These are phyloP conservation scores for Aspergillus steynii DNA, from an alignment of 495 filamentous ascomycete genomes.

Conservation along the genomic window DNA sequence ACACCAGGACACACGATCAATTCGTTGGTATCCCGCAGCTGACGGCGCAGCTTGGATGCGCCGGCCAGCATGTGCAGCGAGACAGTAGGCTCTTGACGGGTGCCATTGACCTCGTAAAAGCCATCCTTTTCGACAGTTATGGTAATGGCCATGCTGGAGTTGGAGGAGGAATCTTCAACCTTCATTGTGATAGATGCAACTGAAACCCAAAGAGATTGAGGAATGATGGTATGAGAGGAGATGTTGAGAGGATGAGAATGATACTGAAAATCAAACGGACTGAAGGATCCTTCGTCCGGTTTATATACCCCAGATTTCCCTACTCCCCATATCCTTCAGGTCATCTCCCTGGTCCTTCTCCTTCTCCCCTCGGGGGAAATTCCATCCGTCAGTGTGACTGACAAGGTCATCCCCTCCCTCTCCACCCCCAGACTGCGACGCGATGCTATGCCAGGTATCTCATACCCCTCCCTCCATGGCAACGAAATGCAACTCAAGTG, in stretches of 20 bases:
- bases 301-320: constrained; percentile 9
- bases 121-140: constrained; percentile 42
- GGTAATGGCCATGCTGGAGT: constrained; percentile 31
- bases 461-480: background rate
- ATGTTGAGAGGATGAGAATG: constrained; percentile 4
- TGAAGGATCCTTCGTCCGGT: background rate
- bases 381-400: constrained; percentile 1
- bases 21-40: constrained; percentile 40
- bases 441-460: background rate
- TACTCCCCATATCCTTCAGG: background rate
- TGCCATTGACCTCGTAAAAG: constrained; percentile 39
- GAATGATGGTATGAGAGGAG: background rate
- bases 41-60: constrained; percentile 48
- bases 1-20: constrained; percentile 63
- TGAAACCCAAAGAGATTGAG: background rate
- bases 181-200: constrained; percentile 14
- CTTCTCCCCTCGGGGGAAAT: constrained; percentile 1
- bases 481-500: background rate
- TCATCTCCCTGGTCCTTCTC: background rate
- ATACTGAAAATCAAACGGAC: background rate
- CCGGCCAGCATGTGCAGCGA: constrained; percentile 38
- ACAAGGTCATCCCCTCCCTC: background rate
- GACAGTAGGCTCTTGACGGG: constrained; percentile 30
- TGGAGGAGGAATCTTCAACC: constrained; percentile 12
- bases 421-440: background rate